Conservation (phyloP, 1,284 basidiomycete species). For the Xerocomus amazonicus region DNA sequence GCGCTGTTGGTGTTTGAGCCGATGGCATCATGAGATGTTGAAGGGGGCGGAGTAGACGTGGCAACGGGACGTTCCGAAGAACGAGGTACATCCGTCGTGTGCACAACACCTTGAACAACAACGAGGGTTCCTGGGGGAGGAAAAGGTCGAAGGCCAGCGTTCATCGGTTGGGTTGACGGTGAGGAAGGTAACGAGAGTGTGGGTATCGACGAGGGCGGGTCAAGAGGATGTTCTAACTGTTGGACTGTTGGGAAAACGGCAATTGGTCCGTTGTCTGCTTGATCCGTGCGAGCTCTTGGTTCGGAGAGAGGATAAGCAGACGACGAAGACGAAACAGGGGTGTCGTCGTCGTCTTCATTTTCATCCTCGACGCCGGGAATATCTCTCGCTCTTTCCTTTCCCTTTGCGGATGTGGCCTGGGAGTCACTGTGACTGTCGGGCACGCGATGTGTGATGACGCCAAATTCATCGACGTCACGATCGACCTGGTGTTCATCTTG, state of each 20-base stretch:
- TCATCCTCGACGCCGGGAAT: conserved; percentile 6
- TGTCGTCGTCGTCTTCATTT: conserved; percentile 3
- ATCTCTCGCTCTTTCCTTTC: conserved; percentile 30
- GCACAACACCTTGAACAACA: conserved; percentile 76
- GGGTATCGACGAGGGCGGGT: conserved; percentile 7
- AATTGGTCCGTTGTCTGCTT: conserved; percentile 18
- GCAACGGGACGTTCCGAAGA: conserved; percentile 18
- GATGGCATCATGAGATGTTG: conserved; percentile 4
- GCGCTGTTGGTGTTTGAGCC: conserved; percentile 5
- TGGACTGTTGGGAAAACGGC: conserved; percentile 11
- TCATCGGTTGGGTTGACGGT: conserved; percentile 14
- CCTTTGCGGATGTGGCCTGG: conserved; percentile 23
- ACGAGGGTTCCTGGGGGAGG: conserved; percentile 73
- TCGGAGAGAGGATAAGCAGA: conserved; percentile 4
- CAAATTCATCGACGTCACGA: conserved; percentile 34
- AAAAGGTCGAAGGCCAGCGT: conserved; percentile 41
- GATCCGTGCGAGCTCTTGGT: conserved; percentile 6
- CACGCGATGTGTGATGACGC: conserved; percentile 31
- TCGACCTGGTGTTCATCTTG: conserved; percentile 29
- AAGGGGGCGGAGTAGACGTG: conserved; percentile 12
- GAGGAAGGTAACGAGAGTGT: conserved; percentile 9
- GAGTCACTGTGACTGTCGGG: conserved; percentile 28
- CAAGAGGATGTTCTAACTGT: conserved; percentile 9
- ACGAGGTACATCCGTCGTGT: conserved; percentile 62
- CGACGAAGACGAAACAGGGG: conserved; percentile 23